Base-by-base conservation (phyloP, 257 asterid species). In the Jacaranda mimosifolia region DNA sequence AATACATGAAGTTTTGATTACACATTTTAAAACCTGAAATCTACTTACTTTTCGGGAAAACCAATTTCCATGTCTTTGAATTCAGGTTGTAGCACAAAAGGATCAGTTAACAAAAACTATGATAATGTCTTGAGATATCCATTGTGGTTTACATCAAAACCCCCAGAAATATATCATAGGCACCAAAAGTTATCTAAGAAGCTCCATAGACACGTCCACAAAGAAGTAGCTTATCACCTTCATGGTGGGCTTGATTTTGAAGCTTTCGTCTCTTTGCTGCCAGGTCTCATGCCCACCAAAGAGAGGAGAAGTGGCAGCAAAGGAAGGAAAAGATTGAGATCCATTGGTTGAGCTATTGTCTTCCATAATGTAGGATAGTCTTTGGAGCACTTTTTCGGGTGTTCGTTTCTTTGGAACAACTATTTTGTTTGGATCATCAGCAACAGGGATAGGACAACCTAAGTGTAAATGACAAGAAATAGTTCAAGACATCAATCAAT, bases 211-310 rank as follows among this genome's bases (percentile, higher is more conserved):
- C 56, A 43, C 65, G 73, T 59, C 56, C 14, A 63, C 67, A 56
- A 63, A 77, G 59, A 77, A 70, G 77, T 36, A 52, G 68, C 69
- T 40, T 65, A 71, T 78, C 56, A 93, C 99, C 97, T 90, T 89
- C 98, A 96, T 93, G 45, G 70, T 80, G 6, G 97, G 90, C 84
- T 87, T 93, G 52, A 96, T 78, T 73, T 88, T 89, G 85, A 91
- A 96, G 86, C 97, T 91, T 79, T 82, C 87, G 9, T 93, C 91
- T 84, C 99, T 91, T 80, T 90, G 92, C 76, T 88, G 55, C 99
- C 99, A 96, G 57, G 88, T 89, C 76, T 79, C 88, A 80, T 91
- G 91, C 73, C 98, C 98, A 79, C 98, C 98, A 81, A 93, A 96
- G 65, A 96, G 87, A 83, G 98, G 97, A 77, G 83, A 64, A n/a